Base-by-base conservation (phyloP, 148 eudicot genomes). In the Rhododendron vialii region DNA sequence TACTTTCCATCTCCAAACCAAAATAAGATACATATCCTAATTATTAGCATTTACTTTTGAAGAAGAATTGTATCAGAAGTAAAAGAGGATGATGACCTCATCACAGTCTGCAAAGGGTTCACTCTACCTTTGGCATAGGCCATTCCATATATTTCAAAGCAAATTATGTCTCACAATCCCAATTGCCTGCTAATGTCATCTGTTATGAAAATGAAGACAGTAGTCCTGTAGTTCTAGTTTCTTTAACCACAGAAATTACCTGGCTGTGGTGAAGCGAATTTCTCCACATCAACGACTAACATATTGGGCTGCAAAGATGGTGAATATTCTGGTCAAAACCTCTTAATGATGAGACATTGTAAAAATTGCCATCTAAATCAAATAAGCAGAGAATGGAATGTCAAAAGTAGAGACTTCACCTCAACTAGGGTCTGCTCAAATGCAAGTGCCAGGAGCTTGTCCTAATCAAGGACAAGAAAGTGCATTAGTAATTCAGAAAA, bases 351-450 rank as follows among this genome's bases (percentile, higher is more conserved):
- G 1, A 55, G 78, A 55, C 26, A 5, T 17, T 51, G 33, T 9
- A n/a, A 26, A 59, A 59, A 20, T 17, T 20, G 30, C 22, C 43
- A 30, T 51, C 59, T 69, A 17, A 69, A 82, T 50, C 36, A 47
- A 61, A 69, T 47, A 67, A 22, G 24, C 20, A 30, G 57, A 83
- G 26, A 45, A 43, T 41, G 24, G 28, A 77, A 77, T 77, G 53
- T 20, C 50, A 43, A 12, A 84, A 84, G 47, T 76, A 20, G 53
- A 83, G 86, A 84, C 84, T 82, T 89, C 82, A 95, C 99, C 99
- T 97, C 94, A 90, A 97, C 99, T 78, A 97, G 94, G 55, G 99
- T 95, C 91, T 97, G 95, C 91, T 95, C 98, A 89, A 97, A 97
- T 81, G 91, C 99, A 24, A 92, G 69, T 0, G 95, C 93, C 89